Percentiles rank a stretch among this genome's conserved stretches.
These are phyloP conservation scores for Scolecobasidium constrictum DNA, from an alignment of 2,329 filamentous ascomycete species.

Conservation along the genomic window DNA sequence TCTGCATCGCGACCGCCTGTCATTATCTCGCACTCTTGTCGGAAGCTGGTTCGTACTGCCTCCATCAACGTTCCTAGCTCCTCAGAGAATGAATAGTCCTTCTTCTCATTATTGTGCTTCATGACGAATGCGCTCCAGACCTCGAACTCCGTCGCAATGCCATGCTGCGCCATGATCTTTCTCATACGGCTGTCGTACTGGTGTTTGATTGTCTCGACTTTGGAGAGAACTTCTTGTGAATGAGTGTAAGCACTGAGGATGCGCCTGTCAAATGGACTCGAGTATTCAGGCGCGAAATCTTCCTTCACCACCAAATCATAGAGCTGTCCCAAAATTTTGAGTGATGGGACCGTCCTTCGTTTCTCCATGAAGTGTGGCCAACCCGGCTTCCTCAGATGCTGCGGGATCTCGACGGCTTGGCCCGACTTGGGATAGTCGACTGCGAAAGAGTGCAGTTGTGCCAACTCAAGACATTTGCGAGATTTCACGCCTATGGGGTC, in stretches of 20 bases:
- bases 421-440: slow-evolving; percentile 95
- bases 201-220: slow-evolving; percentile 56
- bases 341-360: slow-evolving; percentile 43
- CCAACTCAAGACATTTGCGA: slow-evolving; percentile 61
- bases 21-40: slow-evolving; percentile 51
- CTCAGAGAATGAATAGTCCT: slow-evolving; percentile 81
- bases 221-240: slow-evolving; percentile 42
- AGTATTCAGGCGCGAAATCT: slow-evolving; percentile 63
- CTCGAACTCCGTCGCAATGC: slow-evolving; percentile 81
- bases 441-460: slow-evolving; percentile 74
- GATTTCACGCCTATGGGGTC: slow-evolving; percentile 53
- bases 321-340: slow-evolving; percentile 64
- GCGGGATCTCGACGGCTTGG: slow-evolving; percentile 57
- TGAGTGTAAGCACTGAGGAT: slow-evolving; percentile 55
- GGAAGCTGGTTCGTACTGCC: slow-evolving; percentile 58
- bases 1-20: slow-evolving; percentile 25
- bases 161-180: slow-evolving; percentile 75
- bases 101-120: slow-evolving; percentile 56
- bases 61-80: slow-evolving; percentile 60
- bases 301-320: slow-evolving; percentile 65
- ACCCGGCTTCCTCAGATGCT: slow-evolving; percentile 44
- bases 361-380: slow-evolving; percentile 91
- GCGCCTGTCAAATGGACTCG: slow-evolving; percentile 62
- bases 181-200: slow-evolving; percentile 69
- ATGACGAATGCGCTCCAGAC: slow-evolving; percentile 81